A percentile compares a stretch with the other conserved stretches of the same genome.
phyloP scores from a whole-genome alignment of 306 rosid species.

The Cucurbita pepo region DNA sequence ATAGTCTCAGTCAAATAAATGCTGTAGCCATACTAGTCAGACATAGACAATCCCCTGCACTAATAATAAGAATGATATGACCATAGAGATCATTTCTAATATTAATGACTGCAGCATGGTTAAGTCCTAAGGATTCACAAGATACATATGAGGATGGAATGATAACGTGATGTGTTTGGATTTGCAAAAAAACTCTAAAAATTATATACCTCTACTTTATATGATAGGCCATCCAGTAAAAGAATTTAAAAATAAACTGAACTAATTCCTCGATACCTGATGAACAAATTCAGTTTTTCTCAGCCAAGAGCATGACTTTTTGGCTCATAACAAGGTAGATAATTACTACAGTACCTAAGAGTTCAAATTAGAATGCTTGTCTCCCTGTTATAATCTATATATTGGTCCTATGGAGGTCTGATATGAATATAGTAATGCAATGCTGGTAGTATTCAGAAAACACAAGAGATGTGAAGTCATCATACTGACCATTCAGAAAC shows the following conservation, averaged over 20 bases:
- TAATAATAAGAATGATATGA: not conserved
- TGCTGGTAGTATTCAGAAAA: not conserved
- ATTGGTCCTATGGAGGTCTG: not conserved
- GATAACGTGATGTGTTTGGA: not conserved
- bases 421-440: not conserved
- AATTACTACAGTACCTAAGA: not conserved
- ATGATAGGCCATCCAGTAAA: not conserved
- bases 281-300: no score
- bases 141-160: not conserved
- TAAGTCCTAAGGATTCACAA: not conserved
- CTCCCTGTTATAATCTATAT: not conserved
- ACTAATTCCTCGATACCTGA: not conserved
- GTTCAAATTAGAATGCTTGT: not conserved
- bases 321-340: no score
- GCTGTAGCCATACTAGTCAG: not conserved
- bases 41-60: not conserved
- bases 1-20: not conserved
- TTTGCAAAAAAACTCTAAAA: not conserved
- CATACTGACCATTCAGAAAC: conserved; percentile 82
- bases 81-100: not conserved
- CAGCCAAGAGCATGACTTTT: no score
- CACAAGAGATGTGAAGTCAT: conserved; percentile 2
- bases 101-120: not conserved
- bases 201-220: not conserved
- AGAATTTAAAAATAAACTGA: not conserved